Base-by-base conservation (phyloP, 495 filamentous ascomycete species). In the Tricharina praecox region DNA sequence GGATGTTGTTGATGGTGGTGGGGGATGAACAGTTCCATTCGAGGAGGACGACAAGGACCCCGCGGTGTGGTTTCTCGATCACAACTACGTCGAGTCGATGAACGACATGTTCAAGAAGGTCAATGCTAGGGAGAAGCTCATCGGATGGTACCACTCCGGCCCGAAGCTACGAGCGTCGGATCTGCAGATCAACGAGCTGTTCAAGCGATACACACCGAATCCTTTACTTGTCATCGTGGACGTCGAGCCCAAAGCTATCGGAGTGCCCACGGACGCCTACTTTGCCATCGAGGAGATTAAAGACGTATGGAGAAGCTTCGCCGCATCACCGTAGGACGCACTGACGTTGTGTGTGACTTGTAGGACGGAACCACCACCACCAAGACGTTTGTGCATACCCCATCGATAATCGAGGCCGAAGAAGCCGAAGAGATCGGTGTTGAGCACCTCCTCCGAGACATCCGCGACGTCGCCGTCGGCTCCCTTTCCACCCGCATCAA, bases 61-160 rank as follows among this genome's bases (percentile, higher is more conserved):
- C 5, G 90, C 87, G 18, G 90, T 97, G 53, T 97, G 90, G 90
- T 97, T 97, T 64, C 70, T 97, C 45, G 90, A 97, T 57, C 90
- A 97, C 74, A 96, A 97, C 72, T 97, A 94, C 61, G 82, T 97
- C 64, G 92, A 97, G 67, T 83, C 80, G 53, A 97, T 97, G 90
- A 90, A 87, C 72, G 90, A 97, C 67, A 97, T 97, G 90, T 97
- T 97, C 73, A 97, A 97, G 74, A 96, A 96, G 68, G 86, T 97
- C 70, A 97, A 97, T 71, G 90, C 90, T 48, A 72, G 85, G 46
- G 90, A 97, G 69, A 97, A 97, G 77, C 73, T 97, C 61, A 87
- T 97, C 70, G 90, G 90, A 65, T 97, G 90, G 90, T 97, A 97
- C 67, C 90, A 97, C 65, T 93, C 92, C 7, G 90, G 90, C 41